Conservation (phyloP, 495 filamentous ascomycete species). For the Penicillium paxilli region DNA sequence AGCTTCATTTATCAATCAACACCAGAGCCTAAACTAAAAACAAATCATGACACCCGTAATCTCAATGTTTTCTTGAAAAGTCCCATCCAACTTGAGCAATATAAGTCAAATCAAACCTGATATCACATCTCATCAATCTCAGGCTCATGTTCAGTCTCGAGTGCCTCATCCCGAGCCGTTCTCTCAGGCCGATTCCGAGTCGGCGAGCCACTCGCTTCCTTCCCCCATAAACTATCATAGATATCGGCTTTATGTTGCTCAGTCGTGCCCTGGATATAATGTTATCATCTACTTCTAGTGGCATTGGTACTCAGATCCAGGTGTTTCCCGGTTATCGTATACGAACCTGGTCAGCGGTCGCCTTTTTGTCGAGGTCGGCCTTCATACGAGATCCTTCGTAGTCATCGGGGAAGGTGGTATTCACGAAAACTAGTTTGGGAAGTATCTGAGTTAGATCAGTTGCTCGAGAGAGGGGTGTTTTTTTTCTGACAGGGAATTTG, state of each 20-base stretch:
- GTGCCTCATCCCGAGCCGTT: background rate
- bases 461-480: background rate
- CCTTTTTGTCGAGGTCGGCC: slow-evolving; percentile 1
- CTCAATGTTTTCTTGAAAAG: background rate
- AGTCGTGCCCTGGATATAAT: slow-evolving; percentile 7
- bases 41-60: background rate
- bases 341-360: background rate
- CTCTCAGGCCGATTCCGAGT: background rate
- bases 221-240: slow-evolving; percentile 13
- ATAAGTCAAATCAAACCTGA: too few relatives aligned
- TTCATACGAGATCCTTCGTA: slow-evolving; percentile 12
- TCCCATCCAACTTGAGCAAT: background rate
- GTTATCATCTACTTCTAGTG: background rate
- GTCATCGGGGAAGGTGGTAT: slow-evolving; percentile 19
- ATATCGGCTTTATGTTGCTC: slow-evolving; percentile 17
- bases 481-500: too few relatives aligned
- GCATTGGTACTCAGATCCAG: background rate
- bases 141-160: slow-evolving; percentile 12
- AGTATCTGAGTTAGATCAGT: background rate
- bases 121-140: slow-evolving; percentile 17
- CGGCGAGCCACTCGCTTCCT: background rate
- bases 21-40: too few relatives aligned
- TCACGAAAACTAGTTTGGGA: slow-evolving; percentile 8
- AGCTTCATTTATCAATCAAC: too few relatives aligned
- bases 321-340: background rate